These are phyloP conservation scores for Dalbergia cultrata DNA, from an alignment of 306 rosid genomes.

Conservation along the genomic window DNA sequence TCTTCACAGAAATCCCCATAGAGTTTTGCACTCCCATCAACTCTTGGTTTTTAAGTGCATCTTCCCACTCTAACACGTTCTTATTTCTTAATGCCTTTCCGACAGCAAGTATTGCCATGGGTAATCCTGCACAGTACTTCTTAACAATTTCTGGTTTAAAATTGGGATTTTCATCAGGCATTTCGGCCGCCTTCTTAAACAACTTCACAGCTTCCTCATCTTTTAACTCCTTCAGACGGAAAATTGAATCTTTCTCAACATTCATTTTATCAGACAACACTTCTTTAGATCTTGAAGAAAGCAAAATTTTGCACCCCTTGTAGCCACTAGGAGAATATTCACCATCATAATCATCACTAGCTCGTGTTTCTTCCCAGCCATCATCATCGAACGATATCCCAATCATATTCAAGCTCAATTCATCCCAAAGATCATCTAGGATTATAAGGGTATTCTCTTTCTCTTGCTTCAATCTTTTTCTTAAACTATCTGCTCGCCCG, in stretches of 20 bases:
- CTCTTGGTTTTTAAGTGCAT: not conserved
- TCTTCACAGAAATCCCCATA: not conserved
- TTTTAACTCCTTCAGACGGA: not conserved
- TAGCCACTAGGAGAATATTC: not conserved
- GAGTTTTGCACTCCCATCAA: not conserved
- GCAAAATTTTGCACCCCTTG: constrained; percentile 25
- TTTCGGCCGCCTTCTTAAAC: constrained; percentile 6
- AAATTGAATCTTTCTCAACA: constrained; percentile 12
- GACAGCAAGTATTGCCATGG: constrained; percentile 16
- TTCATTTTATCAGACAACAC: constrained; percentile 36
- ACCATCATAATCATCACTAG: too few species aligned
- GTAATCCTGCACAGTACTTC: constrained; percentile 34
- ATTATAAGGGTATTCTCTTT: constrained; percentile 23
- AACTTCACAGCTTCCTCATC: constrained; percentile 30
- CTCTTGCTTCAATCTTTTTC: not conserved
- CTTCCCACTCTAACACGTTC: not conserved
- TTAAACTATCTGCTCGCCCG: not conserved
- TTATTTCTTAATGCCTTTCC: not conserved
- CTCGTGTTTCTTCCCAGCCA: not conserved
- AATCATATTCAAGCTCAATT: constrained; percentile 20
- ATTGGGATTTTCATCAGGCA: not conserved
- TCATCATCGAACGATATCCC: constrained; percentile 39
- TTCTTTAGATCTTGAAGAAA: constrained; percentile 14
- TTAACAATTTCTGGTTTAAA: not conserved
- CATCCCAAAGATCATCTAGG: constrained; percentile 39